Percentiles rank a stretch among this genome's conserved stretches.
Conservation (phyloP, 2,329 filamentous ascomycete genomes). For the Leptographium flavum region DNA sequence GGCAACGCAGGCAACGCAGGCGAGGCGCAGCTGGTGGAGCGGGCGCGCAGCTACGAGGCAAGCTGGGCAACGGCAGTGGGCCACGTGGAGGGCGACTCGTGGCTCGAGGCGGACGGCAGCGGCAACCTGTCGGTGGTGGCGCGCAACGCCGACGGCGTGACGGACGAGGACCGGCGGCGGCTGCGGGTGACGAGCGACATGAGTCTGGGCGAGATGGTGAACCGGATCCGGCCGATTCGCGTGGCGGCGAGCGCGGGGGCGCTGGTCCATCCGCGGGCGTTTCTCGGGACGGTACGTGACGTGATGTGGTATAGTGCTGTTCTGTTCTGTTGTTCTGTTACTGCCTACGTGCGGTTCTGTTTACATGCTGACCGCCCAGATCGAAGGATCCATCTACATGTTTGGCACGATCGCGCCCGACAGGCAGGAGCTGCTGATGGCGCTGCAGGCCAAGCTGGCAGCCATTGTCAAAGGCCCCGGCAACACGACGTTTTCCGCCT, state of each 20-base stretch:
- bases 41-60: constrained; percentile 67
- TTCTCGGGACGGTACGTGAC: constrained; percentile 66
- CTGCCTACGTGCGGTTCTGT: not conserved
- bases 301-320: no score
- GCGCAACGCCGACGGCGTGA: constrained; percentile 58
- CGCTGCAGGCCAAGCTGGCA: constrained; percentile 61
- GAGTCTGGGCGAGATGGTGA: constrained; percentile 83
- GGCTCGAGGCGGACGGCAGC: constrained; percentile 73
- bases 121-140: constrained; percentile 77
- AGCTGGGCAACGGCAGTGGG: constrained; percentile 71
- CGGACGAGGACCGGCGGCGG: constrained; percentile 54
- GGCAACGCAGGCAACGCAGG: not conserved
- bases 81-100: constrained; percentile 57
- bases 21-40: constrained; percentile 47
- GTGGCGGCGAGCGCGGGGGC: constrained; percentile 50
- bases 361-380: constrained; percentile 30
- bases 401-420: constrained; percentile 63
- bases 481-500: constrained; percentile 60
- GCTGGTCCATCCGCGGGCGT: constrained; percentile 66
- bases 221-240: constrained; percentile 64
- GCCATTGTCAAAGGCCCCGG: constrained; percentile 54
- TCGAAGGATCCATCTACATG: constrained; percentile 84
- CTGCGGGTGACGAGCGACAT: constrained; percentile 70
- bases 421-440: constrained; percentile 68
- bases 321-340: not conserved